These are phyloP conservation scores for Thozetella sp. DNA, from an alignment of 495 filamentous ascomycete genomes.

Conservation along the genomic window DNA sequence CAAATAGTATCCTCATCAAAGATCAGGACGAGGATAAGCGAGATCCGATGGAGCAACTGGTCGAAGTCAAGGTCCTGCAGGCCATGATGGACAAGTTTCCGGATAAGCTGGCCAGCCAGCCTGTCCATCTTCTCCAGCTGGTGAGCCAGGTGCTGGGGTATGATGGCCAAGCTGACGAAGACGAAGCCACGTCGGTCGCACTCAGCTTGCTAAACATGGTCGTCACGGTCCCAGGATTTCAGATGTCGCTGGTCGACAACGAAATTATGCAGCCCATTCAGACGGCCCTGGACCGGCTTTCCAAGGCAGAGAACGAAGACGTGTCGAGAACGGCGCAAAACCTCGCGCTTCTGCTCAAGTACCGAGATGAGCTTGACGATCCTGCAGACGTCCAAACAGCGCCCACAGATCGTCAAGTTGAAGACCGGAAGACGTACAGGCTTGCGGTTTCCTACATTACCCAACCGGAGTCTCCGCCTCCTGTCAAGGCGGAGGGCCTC, in stretches of 20 bases:
- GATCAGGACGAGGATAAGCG: conserved; percentile 35
- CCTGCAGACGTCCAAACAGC: conserved; percentile 20
- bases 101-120: conserved; percentile 66
- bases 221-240: conserved; percentile 63
- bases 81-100: conserved; percentile 68
- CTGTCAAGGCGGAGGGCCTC: conserved; percentile 78
- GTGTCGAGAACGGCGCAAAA: conserved; percentile 56
- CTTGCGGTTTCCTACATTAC: conserved; percentile 75
- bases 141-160: conserved; percentile 57
- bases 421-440: conserved; percentile 71
- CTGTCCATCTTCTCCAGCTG: conserved; percentile 63
- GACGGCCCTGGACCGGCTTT: conserved; percentile 45
- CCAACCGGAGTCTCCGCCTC: conserved; percentile 64
- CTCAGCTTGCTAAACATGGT: conserved; percentile 71
- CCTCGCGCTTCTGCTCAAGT: conserved; percentile 58
- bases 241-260: conserved; percentile 45
- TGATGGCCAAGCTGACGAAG: conserved; percentile 20
- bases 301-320: conserved; percentile 23
- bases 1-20: conserved; percentile 16
- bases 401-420: conserved; percentile 47
- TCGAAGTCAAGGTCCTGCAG: conserved; percentile 66
- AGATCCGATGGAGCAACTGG: conserved; percentile 47
- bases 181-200: conserved; percentile 59
- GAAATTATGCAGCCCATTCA: conserved; percentile 53
- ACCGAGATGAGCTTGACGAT: conserved; percentile 50